Evolutionary conservation across 2,329 filamentous ascomycete genomes (phyloP), one percentile per base, ranked within the genome.

Genomic region (Ceratocystis albifundus): DNA sequence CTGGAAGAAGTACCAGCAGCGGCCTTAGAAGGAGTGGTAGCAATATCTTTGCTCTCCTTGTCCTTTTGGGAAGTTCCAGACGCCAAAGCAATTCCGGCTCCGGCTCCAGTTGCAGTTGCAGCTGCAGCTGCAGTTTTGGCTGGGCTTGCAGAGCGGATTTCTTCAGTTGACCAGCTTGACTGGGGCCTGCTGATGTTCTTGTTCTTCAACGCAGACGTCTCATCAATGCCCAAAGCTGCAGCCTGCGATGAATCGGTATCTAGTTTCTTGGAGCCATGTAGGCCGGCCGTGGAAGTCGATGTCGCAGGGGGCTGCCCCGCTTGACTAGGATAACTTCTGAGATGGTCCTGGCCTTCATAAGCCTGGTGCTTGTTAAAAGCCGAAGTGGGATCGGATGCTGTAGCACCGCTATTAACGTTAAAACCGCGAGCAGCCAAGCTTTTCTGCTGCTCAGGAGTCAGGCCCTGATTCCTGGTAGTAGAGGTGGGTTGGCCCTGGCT

Each of bases 91-190:
- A 32, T 22, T 28, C 59, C 61, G 61, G 50, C 61, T 15, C 61
- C 67, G 22, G 64, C 53, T 28, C 59, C 61, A 55, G 50, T 55
- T 10, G 41, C 67, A n/a, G 64, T 44, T 41, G 30, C 53, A 20
- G 55, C 57, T 28, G 25, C 41, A 41, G 55, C 57, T 28, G 28
- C 44, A 41, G 25, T 44, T 61, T 15, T 32, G 32, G 55, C 55
- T 17, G 55, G 55, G 30, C 61, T 64, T 22, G 57, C 48, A 22
- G 64, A 30, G 6, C 67, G 64, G 20, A 68, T 68, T 45, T 66
- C 67, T 28, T 68, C 67, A 25, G 67, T 68, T 6, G 67, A 68
- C 67, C 67, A 68, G 44, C 55, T 63, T 17, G 64, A 66, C 17
- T 48, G 50, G 22, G 64, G 45, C 12, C 67, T 45, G 22, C 61